Base-by-base conservation (phyloP, 257 asterid species). In the Eucommia ulmoides region DNA sequence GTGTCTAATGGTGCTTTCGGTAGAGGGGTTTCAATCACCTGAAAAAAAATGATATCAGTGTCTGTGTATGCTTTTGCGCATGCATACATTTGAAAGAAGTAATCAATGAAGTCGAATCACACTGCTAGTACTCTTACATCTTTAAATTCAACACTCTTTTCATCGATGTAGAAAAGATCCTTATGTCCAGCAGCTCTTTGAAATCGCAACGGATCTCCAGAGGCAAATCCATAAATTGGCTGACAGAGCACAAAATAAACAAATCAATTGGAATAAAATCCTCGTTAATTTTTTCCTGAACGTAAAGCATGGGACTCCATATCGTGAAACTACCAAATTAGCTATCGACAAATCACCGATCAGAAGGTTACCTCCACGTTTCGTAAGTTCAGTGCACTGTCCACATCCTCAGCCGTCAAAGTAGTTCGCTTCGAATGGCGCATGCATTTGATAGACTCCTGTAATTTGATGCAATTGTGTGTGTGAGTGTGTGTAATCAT, bases 391-490 rank as follows among this genome's bases (percentile, higher is more conserved):
- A 91, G 94, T n/a, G 99, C 99, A 71, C 92, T 77, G 54, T 91
- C 99, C 19, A 91, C 95, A 44, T 91, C 96, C 3, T 77, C 94
- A 1, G 93, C 71, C 7, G 96, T 78, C 56, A 91, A 79, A 56
- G 91, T 79, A 51, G 96, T 83, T 65, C 96, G 79, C 67, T 83
- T 80, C 20, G 99, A 91, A 64, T 91, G 99, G 23, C 99, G 79
- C 96, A 86, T 91, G 72, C 95, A 91, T 64, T 91, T 91, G 50
- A 91, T 86, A 65, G 96, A 76, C 66, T 91, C 99, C 99, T 91
- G 73, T 2, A 60, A 56, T n/a, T n/a, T n/a, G n/a, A n/a, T n/a
- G n/a, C n/a, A n/a, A n/a, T n/a, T n/a, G n/a, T n/a, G n/a, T n/a
- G n/a, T n/a, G n/a, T n/a, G n/a, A n/a, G n/a, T n/a, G n/a, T n/a